Evolutionary conservation across 441 rosid genomes (phyloP), one percentile per base, ranked within the genome.

Genomic region (Populus hybrid): DNA sequence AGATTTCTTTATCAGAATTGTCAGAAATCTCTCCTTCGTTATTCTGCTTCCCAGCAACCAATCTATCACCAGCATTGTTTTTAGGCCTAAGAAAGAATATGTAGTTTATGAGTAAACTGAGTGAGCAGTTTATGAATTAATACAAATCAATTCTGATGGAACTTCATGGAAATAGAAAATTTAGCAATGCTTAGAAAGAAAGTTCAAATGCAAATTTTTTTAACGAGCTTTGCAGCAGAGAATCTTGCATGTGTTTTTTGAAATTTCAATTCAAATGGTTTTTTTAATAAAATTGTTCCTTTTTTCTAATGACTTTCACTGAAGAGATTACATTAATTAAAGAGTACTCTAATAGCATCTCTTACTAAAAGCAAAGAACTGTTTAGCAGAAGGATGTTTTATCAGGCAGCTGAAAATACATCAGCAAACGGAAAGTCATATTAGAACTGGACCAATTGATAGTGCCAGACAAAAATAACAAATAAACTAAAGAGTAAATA

Each of bases 1-100:
- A 69, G 36, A 75, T 31, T 82, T 84, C 82, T 53, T 85, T 86
- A 71, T 85, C 86, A 29, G 86, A 77, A 77, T 78, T 83, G 69
- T 84, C 82, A 45, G 78, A 80, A 35, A 71, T 28, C 21, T 69
- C 75, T 53, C 68, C 72, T 68, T 81, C 80, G 64, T 11, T 50
- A 73, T 59, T 75, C 59, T 67, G 81, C 18, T 50, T 80, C 71
- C 75, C 71, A 29, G 16, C 45, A 64, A 68, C 35, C 50, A 73
- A 79, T 73, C 67, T 67, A 16, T 31, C 50, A 21, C 61, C 56
- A 63, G 29, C 74, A 68, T 68, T 74, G 24, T 40, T 76, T 68
- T 53, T 67, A 36, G 8, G 42, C 66, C 79, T 80, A 56, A 10
- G 26, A 20, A 61, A 76, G 45, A 61, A 21, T 12, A 64, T 7